Base-by-base conservation (phyloP, 306 rosid genomes). In the Rosa lucieae region DNA sequence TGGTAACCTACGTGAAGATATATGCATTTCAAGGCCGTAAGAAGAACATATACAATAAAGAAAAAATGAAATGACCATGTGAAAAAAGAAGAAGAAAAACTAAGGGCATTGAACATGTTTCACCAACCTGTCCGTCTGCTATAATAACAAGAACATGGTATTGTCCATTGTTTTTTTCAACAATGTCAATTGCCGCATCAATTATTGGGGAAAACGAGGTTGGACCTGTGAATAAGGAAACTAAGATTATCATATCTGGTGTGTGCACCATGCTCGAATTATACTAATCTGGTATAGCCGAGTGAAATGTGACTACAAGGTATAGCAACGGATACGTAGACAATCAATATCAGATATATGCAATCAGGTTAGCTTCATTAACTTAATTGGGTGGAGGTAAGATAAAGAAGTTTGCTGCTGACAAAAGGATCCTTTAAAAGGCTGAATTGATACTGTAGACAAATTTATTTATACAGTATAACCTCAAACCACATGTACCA, bases 61-160 rank as follows among this genome's bases (percentile, higher is more conserved):
- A 67, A 51, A 67, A 79, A 75, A 59, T 35, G 59, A 47, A 86
- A 58, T 5, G 70, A 48, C 40, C 67, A 46, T 66, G 3, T 78
- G 18, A 55, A 20, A 53, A 2, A 48, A 56, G 67, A 53, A 56
- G 67, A 71, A 47, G 67, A 58, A 70, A 63, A 77, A 65, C 67
- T 12, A 32, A 53, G 26, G 55, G 56, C 26, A 32, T 40, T 42
- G 72, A 53, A 78, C 51, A 75, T 52, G 77, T 42, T 56, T 70
- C 80, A 87, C 5, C 79, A 84, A 95, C 99, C 99, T 95, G 99
- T 78, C 99, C 99, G 42, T 95, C 99, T 26, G 99, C 99, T 84
- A 95, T 83, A 55, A 95, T 92, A 90, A 95, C 96, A 75, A 95
- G 99, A 82, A 95, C 94, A 67, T 95, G 99, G 85, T 95, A 95